Evolutionary conservation across 345 rosid genomes (phyloP).

Genomic region (Brassica rapa): DNA sequence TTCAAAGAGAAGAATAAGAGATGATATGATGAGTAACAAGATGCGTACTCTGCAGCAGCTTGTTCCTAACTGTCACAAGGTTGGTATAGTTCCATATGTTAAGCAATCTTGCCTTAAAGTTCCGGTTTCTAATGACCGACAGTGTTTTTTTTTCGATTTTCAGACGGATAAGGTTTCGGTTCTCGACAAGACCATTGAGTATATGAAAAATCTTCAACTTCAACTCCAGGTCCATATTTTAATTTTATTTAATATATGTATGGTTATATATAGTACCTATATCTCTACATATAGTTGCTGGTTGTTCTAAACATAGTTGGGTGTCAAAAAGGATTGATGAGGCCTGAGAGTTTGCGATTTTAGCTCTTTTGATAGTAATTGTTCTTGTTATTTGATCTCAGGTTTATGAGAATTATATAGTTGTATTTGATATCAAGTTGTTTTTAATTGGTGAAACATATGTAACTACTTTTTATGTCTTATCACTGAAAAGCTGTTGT

Average conservation of each 20-base stretch:
- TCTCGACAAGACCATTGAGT: constrained; percentile 72
- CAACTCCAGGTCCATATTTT: constrained; percentile 61
- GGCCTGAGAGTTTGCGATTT: neutral
- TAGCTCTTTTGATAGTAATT: neutral
- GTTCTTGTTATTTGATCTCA: neutral
- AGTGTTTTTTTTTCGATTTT: neutral
- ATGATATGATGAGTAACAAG: constrained; percentile 66
- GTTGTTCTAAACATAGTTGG: neutral
- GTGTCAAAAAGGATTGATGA: neutral
- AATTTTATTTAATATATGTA: neutral
- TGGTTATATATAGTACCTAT: neutral
- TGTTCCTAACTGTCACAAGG: constrained; percentile 74
- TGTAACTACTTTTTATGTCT: neutral
- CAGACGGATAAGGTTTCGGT: constrained; percentile 66
- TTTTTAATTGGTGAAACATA: neutral
- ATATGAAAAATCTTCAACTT: constrained; percentile 65
- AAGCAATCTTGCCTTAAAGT: neutral
- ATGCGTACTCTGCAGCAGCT: constrained; percentile 65
- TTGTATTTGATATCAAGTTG: neutral
- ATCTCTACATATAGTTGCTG: neutral
- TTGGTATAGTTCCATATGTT: constrained; percentile 16
- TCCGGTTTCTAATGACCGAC: neutral
- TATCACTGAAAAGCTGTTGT: neutral
- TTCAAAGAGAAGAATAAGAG: constrained; percentile 49
- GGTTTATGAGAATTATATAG: no score